phyloP scores from a whole-genome alignment of 352 stramenopile species.

The Globisporangium nodosum region DNA sequence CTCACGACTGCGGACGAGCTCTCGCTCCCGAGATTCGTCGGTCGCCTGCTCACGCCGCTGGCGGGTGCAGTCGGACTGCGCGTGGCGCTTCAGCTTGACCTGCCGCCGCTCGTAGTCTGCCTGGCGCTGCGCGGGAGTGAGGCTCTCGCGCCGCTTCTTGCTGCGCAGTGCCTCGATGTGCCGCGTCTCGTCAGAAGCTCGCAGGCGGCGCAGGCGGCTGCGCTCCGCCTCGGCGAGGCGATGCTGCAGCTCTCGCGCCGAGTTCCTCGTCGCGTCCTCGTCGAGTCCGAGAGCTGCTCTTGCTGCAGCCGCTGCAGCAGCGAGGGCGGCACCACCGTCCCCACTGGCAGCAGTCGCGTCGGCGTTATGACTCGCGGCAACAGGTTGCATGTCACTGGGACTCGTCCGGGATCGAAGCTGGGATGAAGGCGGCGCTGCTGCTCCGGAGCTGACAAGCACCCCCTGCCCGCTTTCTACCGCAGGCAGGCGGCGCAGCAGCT shows the following conservation, averaged over 20 bases:
- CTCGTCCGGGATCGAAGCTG: neutral
- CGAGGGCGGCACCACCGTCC: neutral
- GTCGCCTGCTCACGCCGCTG: conserved; percentile 40
- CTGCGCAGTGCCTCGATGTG: conserved; percentile 53
- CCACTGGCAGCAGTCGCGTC: neutral
- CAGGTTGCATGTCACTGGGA: no score
- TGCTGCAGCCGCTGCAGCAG: no score
- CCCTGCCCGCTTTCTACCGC: conserved; percentile 13
- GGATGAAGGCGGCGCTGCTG: neutral
- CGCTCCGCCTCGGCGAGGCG: conserved; percentile 50
- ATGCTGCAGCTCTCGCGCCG: conserved; percentile 10
- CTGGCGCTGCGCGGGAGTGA: conserved; percentile 61
- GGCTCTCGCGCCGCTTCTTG: conserved; percentile 45
- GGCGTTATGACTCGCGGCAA: neutral
- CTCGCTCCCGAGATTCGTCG: conserved; percentile 37
- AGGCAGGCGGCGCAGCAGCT: conserved; percentile 42
- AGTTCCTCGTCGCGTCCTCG: neutral
- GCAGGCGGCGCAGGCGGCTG: conserved; percentile 43
- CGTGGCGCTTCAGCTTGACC: conserved; percentile 43
- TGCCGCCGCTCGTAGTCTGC: conserved; percentile 56
- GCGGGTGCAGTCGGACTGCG: conserved; percentile 44
- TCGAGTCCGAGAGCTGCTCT: neutral
- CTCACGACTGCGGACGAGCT: conserved; percentile 53
- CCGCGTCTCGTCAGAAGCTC: conserved; percentile 37
- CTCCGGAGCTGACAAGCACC: neutral